Conservation (phyloP, 2,329 filamentous ascomycete species). For the Fusarium miscanthi region DNA sequence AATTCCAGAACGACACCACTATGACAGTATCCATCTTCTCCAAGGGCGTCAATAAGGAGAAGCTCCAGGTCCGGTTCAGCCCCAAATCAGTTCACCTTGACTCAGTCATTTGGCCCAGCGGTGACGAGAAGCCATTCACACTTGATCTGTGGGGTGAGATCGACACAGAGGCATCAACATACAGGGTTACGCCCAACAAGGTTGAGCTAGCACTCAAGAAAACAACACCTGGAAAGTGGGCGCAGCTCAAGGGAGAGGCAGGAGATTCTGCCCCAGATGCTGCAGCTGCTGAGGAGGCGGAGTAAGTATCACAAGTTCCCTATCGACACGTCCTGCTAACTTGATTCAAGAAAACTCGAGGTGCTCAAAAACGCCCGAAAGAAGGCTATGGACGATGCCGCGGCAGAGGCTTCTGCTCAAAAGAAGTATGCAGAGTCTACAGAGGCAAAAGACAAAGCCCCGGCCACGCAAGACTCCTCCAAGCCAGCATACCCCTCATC, state of each 20-base stretch:
- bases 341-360: slow-evolving; percentile 20
- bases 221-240: slow-evolving; percentile 75
- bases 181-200: slow-evolving; percentile 78
- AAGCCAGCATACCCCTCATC: slow-evolving; percentile 80
- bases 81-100: slow-evolving; percentile 44
- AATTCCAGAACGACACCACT: slow-evolving; percentile 51
- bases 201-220: slow-evolving; percentile 82
- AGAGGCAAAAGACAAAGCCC: slow-evolving; percentile 19
- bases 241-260: slow-evolving; percentile 43
- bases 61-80: slow-evolving; percentile 53
- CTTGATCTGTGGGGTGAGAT: slow-evolving; percentile 74
- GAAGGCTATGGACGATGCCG: slow-evolving; percentile 34
- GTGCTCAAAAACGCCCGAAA: slow-evolving; percentile 37
- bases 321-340: slow-evolving; percentile 5
- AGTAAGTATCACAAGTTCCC: slow-evolving; percentile 31
- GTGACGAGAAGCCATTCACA: slow-evolving; percentile 71
- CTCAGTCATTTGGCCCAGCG: slow-evolving; percentile 51
- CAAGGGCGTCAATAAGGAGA: slow-evolving; percentile 55
- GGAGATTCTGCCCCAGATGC: background rate
- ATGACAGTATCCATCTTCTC: slow-evolving; percentile 57
- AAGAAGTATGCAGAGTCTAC: background rate
- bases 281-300: slow-evolving; percentile 12
- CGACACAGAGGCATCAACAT: slow-evolving; percentile 68
- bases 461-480: background rate
- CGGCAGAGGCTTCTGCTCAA: background rate